Percentiles rank a stretch among this genome's conserved stretches.
Evolutionary conservation across 352 stramenopile genomes (phyloP).

Genomic region (Pythium chondricola): DNA sequence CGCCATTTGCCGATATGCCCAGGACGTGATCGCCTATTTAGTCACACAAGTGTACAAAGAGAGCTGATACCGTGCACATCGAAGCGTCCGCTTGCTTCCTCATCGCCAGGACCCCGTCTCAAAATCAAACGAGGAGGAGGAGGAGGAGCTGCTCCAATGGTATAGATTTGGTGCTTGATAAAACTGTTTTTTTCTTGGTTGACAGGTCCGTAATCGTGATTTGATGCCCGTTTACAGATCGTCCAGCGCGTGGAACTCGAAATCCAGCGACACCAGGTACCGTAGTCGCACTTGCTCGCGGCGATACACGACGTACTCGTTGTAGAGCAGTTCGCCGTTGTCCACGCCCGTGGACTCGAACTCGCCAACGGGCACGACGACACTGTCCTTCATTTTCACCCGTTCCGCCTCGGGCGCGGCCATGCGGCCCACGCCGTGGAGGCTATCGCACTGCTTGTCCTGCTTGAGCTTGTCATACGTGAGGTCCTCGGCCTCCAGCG

Average conservation of each 20-base stretch:
- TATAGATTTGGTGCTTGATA: slow-evolving; percentile 20
- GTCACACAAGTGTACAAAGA: slow-evolving; percentile 77
- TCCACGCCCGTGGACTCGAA: slow-evolving; percentile 39
- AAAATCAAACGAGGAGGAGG: too few relatives aligned
- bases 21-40: slow-evolving; percentile 87
- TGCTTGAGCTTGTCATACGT: slow-evolving; percentile 37
- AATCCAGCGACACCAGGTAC: slow-evolving; percentile 52
- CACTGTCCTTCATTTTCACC: slow-evolving; percentile 39
- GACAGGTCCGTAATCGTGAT: too few relatives aligned
- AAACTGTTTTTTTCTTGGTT: not conserved
- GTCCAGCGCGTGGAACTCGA: slow-evolving; percentile 7
- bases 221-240: too few relatives aligned
- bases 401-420: slow-evolving; percentile 33
- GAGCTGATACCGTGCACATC: slow-evolving; percentile 28
- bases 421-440: slow-evolving; percentile 52
- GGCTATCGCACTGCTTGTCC: slow-evolving; percentile 35
- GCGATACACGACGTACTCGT: slow-evolving; percentile 73
- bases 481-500: slow-evolving; percentile 46
- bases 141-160: too few relatives aligned
- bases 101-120: too few relatives aligned
- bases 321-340: slow-evolving; percentile 55
- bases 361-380: slow-evolving; percentile 49
- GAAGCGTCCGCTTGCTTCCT: not conserved
- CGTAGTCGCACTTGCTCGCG: slow-evolving; percentile 59
- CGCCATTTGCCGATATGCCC: slow-evolving; percentile 77